A percentile compares a stretch with the other conserved stretches of the same genome.
These are phyloP conservation scores for Neonectria coccinea DNA, from an alignment of 2,329 filamentous ascomycete species.

Conservation along the genomic window DNA sequence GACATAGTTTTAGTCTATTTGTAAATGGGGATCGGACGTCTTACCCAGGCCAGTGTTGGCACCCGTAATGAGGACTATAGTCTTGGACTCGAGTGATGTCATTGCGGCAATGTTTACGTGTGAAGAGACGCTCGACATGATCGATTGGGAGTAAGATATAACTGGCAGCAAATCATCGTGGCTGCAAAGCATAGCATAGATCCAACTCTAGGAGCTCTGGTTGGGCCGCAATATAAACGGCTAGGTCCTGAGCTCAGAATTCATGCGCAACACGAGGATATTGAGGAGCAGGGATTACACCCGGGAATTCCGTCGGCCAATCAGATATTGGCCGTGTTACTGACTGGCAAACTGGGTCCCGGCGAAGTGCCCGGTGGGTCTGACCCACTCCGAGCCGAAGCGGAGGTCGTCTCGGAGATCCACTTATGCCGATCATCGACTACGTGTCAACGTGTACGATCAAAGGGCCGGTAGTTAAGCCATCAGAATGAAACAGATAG, in stretches of 20 bases:
- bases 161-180: background rate
- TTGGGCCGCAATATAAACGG: background rate
- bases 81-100: background rate
- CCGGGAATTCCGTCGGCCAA: background rate
- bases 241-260: background rate
- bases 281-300: background rate
- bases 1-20: background rate
- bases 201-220: background rate
- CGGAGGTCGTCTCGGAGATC: background rate
- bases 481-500: background rate
- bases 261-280: background rate
- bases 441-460: background rate
- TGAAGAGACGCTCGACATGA: background rate
- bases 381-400: background rate
- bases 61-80: constrained; percentile 1
- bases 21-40: constrained; percentile 1
- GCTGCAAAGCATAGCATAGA: background rate
- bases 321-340: background rate
- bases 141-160: background rate
- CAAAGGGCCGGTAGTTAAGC: background rate
- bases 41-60: constrained; percentile 1
- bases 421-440: background rate
- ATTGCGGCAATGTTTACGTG: background rate
- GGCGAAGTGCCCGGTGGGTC: background rate
- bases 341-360: background rate